Evolutionary conservation across 345 rosid species (phyloP).

Genomic region (Eucalyptus regnans): DNA sequence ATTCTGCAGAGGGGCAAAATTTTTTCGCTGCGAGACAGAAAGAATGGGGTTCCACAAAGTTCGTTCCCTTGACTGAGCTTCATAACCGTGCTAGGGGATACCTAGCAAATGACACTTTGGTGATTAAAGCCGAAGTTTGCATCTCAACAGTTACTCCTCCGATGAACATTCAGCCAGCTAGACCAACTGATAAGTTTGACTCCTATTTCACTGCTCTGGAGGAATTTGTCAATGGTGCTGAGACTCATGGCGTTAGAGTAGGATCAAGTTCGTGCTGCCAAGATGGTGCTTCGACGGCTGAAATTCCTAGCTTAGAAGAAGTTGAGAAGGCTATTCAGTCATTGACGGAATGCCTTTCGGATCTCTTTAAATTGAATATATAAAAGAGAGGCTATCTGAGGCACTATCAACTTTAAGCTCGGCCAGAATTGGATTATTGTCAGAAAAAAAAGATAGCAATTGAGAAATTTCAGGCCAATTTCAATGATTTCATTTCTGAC

Average conservation of each 20-base stretch:
- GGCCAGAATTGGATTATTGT: not conserved
- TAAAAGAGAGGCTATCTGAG: not conserved
- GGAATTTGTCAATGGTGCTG: not conserved
- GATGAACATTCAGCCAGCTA: not conserved
- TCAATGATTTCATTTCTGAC: not conserved
- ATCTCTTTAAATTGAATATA: conserved; percentile 1
- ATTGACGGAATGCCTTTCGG: not conserved
- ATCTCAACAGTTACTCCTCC: not conserved
- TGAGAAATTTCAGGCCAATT: not conserved
- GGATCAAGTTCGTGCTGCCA: not conserved
- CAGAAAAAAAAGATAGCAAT: not conserved
- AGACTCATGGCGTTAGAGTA: not conserved
- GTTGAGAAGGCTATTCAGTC: not conserved
- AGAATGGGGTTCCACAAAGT: not conserved
- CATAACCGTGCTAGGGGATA: not conserved
- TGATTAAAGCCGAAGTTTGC: not conserved
- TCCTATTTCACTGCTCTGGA: not conserved
- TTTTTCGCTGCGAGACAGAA: no score
- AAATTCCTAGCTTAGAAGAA: not conserved
- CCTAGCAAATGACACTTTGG: not conserved
- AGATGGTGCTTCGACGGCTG: not conserved
- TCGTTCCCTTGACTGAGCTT: not conserved
- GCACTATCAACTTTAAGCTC: not conserved
- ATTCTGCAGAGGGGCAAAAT: no score
- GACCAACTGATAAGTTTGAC: not conserved